Conservation (phyloP, 352 stramenopile genomes). For the Blastocystis sp. region DNA sequence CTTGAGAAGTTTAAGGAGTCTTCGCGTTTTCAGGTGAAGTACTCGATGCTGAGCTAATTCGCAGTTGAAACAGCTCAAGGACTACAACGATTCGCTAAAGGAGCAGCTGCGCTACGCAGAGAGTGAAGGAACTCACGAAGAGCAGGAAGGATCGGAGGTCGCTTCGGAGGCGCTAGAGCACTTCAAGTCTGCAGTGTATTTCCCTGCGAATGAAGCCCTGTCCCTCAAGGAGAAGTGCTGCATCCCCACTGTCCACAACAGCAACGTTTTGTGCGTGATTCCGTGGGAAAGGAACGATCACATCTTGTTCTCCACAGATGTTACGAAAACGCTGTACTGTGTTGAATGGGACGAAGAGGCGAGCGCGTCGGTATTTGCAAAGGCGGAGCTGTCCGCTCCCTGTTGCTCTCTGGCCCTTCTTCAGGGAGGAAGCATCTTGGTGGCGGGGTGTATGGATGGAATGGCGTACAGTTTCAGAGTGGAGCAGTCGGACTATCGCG, state of each 20-base stretch:
- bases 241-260: conserved; percentile 10
- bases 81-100: conserved; percentile 67
- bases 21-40: conserved; percentile 21
- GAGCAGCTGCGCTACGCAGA: conserved; percentile 13
- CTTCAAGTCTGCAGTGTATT: conserved; percentile 40
- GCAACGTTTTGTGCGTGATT: conserved; percentile 39
- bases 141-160: conserved; percentile 1
- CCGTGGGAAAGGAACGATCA: conserved; percentile 31
- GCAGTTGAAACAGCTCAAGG: conserved; percentile 61
- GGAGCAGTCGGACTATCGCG: background rate
- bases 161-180: conserved; percentile 11
- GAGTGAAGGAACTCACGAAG: conserved; percentile 4
- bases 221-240: background rate
- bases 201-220: background rate
- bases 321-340: conserved; percentile 35
- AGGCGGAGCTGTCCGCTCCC: conserved; percentile 31
- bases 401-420: conserved; percentile 42
- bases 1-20: conserved; percentile 63
- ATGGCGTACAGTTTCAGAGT: conserved; percentile 16
- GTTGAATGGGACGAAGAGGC: background rate
- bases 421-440: background rate
- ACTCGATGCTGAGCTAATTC: background rate
- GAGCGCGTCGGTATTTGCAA: conserved; percentile 8
- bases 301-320: conserved; percentile 53
- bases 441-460: conserved; percentile 66